Conservation (phyloP, 1,139 yeast genomes). For the Sugiyamaella paludigena region DNA sequence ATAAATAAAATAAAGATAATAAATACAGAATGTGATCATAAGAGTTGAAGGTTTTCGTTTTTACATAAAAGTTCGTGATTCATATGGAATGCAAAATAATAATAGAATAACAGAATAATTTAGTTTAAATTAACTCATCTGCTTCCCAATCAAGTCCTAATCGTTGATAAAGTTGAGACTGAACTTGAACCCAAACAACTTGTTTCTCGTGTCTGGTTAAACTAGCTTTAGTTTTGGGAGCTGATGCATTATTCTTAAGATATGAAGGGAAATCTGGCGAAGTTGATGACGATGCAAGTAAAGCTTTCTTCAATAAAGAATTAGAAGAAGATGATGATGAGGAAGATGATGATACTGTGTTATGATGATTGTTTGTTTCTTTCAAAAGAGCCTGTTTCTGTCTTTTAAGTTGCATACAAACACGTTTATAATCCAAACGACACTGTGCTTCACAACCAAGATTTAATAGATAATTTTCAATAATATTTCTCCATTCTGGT, state of each 20-base stretch:
- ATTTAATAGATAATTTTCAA: slow-evolving; percentile 61
- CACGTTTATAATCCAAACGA: slow-evolving; percentile 53
- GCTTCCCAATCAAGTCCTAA: slow-evolving; percentile 61
- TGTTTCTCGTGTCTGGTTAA: slow-evolving; percentile 55
- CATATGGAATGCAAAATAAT: neutral
- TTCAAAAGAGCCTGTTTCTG: slow-evolving; percentile 36
- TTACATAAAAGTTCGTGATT: neutral
- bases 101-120: neutral
- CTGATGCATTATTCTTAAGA: slow-evolving; percentile 15
- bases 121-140: slow-evolving; percentile 37
- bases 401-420: slow-evolving; percentile 43
- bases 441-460: slow-evolving; percentile 70
- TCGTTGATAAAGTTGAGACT: slow-evolving; percentile 52
- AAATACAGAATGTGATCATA: neutral
- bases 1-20: neutral
- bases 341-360: neutral
- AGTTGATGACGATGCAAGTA: slow-evolving; percentile 32
- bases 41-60: neutral
- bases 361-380: slow-evolving; percentile 6
- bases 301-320: slow-evolving; percentile 33
- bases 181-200: slow-evolving; percentile 59
- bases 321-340: slow-evolving; percentile 24
- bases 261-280: slow-evolving; percentile 33
- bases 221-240: slow-evolving; percentile 29
- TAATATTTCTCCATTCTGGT: slow-evolving; percentile 66